A percentile compares a stretch with the other conserved stretches of the same genome.
These are phyloP conservation scores for Quercus cerris DNA, from an alignment of 306 rosid species.

Conservation along the genomic window DNA sequence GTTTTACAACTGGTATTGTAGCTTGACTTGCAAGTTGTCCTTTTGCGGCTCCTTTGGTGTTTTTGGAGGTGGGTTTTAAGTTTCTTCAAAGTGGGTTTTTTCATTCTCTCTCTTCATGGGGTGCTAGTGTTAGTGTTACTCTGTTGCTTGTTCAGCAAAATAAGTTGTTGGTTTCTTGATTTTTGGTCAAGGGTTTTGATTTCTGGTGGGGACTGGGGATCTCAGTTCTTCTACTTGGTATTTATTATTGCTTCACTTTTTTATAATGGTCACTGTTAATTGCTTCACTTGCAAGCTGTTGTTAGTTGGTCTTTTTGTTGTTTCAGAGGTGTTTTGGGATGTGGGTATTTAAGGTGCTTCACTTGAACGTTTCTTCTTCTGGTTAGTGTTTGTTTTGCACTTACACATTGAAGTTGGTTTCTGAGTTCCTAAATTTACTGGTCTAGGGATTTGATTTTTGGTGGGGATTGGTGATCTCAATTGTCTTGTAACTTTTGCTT, in stretches of 20 bases:
- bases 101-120: neutral
- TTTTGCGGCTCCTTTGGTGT: neutral
- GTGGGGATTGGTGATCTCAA: conserved; percentile 39
- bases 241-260: conserved; percentile 42
- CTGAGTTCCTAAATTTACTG: conserved; percentile 30
- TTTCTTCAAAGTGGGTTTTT: conserved; percentile 4
- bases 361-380: conserved; percentile 29
- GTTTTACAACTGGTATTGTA: neutral
- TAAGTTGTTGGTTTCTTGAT: conserved; percentile 23
- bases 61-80: conserved; percentile 10
- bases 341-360: conserved; percentile 15
- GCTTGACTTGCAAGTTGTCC: conserved; percentile 1
- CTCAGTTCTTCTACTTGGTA: conserved; percentile 29
- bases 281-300: conserved; percentile 65
- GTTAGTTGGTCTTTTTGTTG: conserved; percentile 37
- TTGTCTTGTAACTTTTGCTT: conserved; percentile 35
- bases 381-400: conserved; percentile 15
- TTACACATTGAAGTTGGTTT: conserved; percentile 26
- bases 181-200: conserved; percentile 40
- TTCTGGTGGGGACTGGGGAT: conserved; percentile 51
- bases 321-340: conserved; percentile 43
- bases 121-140: neutral
- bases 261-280: conserved; percentile 33
- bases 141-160: conserved; percentile 13
- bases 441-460: conserved; percentile 51